These are phyloP conservation scores for Sinapis alba DNA, from an alignment of 441 rosid genomes.

Conservation along the genomic window DNA sequence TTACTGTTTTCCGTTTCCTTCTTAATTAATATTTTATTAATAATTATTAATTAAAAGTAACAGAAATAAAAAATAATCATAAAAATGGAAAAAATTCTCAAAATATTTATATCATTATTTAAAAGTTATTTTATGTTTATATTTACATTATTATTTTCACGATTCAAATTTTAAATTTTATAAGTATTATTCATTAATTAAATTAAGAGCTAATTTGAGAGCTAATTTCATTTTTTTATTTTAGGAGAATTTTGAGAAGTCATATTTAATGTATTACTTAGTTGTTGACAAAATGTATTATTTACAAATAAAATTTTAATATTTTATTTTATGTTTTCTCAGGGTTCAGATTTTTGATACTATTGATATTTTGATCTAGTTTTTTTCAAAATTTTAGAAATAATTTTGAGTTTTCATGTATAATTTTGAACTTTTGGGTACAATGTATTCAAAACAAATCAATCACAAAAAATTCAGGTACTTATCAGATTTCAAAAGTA, in stretches of 20 bases:
- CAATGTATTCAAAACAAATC: too few relatives aligned
- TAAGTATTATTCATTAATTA: neutral
- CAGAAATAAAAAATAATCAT: neutral
- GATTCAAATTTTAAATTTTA: too few relatives aligned
- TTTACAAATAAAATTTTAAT: neutral
- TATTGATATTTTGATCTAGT: neutral
- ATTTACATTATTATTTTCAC: too few relatives aligned
- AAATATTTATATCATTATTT: too few relatives aligned
- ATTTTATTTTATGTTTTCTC: neutral
- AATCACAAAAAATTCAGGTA: too few relatives aligned
- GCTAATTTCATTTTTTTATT: neutral
- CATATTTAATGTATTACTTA: neutral
- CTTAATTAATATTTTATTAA: neutral
- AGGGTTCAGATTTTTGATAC: neutral
- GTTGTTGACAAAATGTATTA: too few relatives aligned
- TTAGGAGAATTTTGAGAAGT: neutral
- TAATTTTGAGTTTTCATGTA: neutral
- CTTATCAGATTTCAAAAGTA: too few relatives aligned
- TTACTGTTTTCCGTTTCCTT: neutral
- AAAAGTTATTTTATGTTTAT: neutral
- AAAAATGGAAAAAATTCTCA: neutral
- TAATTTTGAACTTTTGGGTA: too few relatives aligned
- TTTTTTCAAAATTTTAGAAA: too few relatives aligned
- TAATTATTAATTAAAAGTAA: too few relatives aligned
- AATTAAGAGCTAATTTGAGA: too few relatives aligned